Evolutionary conservation across 116 monocot species (phyloP).

Genomic region (Thalassia testudinum): DNA sequence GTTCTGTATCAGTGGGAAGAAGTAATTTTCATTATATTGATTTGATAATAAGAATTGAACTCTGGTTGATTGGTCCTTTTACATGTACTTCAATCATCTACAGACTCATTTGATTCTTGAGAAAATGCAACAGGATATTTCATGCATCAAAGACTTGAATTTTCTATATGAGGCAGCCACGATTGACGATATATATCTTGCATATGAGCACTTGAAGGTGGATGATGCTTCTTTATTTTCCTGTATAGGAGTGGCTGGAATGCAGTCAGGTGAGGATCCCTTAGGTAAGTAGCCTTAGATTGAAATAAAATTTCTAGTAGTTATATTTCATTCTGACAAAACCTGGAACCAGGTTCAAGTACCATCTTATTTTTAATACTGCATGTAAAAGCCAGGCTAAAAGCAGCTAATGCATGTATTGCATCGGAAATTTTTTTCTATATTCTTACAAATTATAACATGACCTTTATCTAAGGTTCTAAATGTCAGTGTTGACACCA

Average conservation of each 20-base stretch:
- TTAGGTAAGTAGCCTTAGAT: slow-evolving; percentile 28
- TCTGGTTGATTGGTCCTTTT: no score
- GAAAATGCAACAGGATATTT: slow-evolving; percentile 50
- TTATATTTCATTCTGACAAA: background rate
- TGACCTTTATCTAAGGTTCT: no score
- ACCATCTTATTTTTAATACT: background rate
- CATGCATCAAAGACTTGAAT: slow-evolving; percentile 86
- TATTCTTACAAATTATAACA: no score
- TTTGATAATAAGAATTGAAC: no score
- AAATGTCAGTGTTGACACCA: no score
- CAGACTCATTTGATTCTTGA: no score
- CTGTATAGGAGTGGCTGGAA: slow-evolving; percentile 86
- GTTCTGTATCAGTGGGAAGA: no score
- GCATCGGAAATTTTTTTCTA: no score
- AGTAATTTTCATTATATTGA: no score
- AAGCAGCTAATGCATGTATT: no score
- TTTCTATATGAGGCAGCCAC: slow-evolving; percentile 80
- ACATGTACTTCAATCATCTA: no score
- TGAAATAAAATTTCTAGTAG: background rate
- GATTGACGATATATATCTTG: slow-evolving; percentile 81
- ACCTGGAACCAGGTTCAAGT: background rate
- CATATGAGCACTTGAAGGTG: slow-evolving; percentile 77
- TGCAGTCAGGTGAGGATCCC: slow-evolving; percentile 41
- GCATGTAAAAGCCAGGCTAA: background rate
- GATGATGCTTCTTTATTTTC: slow-evolving; percentile 89